Percentiles rank a stretch among this genome's conserved stretches.
Conservation (phyloP, 345 rosid species). For the Psidium friedrichsthalianum region DNA sequence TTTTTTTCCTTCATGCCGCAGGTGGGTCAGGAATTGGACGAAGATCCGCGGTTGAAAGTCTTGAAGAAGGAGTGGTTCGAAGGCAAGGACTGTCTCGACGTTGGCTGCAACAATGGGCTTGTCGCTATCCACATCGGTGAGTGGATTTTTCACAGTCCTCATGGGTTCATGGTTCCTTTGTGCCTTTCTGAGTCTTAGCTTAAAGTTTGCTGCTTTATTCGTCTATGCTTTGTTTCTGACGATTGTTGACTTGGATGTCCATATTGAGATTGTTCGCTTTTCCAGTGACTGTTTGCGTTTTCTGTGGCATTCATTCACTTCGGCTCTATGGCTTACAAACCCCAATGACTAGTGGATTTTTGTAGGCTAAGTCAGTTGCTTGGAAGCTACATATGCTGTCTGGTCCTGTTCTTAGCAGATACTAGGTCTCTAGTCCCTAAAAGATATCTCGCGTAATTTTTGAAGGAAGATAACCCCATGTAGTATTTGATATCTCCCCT, state of each 20-base stretch:
- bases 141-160: neutral
- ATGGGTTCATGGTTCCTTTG: neutral
- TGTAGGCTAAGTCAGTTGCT: neutral
- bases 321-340: neutral
- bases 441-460: neutral
- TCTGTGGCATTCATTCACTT: neutral
- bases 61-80: conserved; percentile 75
- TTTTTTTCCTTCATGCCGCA: conserved; percentile 7
- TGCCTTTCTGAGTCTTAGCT: neutral
- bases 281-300: neutral
- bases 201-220: neutral
- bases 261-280: neutral
- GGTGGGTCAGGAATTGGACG: conserved; percentile 55
- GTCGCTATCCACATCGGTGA: conserved; percentile 73
- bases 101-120: conserved; percentile 87
- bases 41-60: conserved; percentile 79
- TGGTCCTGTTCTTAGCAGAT: neutral
- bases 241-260: neutral
- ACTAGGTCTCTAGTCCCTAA: neutral
- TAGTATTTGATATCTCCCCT: neutral
- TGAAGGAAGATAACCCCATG: neutral
- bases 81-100: conserved; percentile 72
- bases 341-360: neutral
- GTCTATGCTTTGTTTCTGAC: neutral
- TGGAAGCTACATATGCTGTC: neutral